Base-by-base conservation (phyloP, 768 basidiomycete genomes). In the Tricholoma hemisulphureum region DNA sequence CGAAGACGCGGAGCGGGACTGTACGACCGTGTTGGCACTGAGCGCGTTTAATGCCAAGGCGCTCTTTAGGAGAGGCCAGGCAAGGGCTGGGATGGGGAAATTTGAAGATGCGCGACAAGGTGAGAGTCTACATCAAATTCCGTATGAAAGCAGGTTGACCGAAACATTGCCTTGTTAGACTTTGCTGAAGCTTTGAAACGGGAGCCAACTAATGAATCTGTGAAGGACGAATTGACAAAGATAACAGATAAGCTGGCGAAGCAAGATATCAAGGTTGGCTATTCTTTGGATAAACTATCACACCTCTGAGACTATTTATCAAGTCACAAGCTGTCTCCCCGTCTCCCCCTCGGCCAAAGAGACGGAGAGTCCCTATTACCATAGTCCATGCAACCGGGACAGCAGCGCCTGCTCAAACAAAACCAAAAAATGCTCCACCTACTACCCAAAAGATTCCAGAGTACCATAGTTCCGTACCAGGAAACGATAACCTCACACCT, bases 1-100 rank as follows among this genome's bases (percentile, higher is more conserved):
- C 62, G 82, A 87, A 67, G 93, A 95, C 72, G 89, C 89, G 16
- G 87, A 90, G 64, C 73, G 89, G 56, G 93, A 96, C 67, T 94
- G 93, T 65, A 81, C 82, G 1, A 81, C 77, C 6, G 88, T 84
- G 1, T 71, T 96, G 28, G 61, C 61, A 1, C 68, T 91, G 21
- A 82, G 76, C 51, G 58, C 73, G 5, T 75, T 74, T 24, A 94
- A 91, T 64, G 83, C 87, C 23, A 96, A 96, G 62, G 94, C 87
- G 0, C 66, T 90, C 31, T 96, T 89, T 66, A 77, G 94, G 58
- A 77, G 93, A 65, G 88, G 81, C 0, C 87, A 95, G 68, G 92
- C 93, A 1, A 75, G 88, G 43, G 69, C 77, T 11, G 84, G 74
- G 3, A 64, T 89, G 61, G 82, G 75, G 21, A 81, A 80, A 48